A percentile compares a stretch with the other conserved stretches of the same genome.
Conservation (phyloP, 306 rosid genomes). For the Dalbergia cultrata region DNA sequence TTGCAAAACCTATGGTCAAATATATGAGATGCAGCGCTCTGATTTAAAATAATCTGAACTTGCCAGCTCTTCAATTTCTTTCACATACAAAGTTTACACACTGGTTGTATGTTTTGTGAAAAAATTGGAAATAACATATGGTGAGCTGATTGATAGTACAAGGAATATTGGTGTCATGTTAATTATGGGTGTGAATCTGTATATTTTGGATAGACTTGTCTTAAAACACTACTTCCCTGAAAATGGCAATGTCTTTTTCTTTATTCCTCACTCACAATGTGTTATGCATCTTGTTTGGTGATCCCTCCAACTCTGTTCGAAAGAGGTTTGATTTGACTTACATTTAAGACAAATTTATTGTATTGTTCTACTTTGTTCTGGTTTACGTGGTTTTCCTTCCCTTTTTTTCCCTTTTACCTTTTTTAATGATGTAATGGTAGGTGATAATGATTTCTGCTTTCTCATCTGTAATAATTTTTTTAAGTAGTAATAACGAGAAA, state of each 20-base stretch:
- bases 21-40: background rate
- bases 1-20: slow-evolving; percentile 31
- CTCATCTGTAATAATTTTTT: slow-evolving; percentile 3
- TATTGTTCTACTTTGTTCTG: slow-evolving; percentile 1
- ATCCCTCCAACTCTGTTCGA: slow-evolving; percentile 19
- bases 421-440: background rate
- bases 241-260: slow-evolving; percentile 24
- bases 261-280: slow-evolving; percentile 23
- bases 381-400: background rate
- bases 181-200: slow-evolving; percentile 9
- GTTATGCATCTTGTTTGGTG: slow-evolving; percentile 17
- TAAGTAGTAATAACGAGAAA: slow-evolving; percentile 12
- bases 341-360: slow-evolving; percentile 9
- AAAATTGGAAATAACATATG: slow-evolving; percentile 27
- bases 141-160: slow-evolving; percentile 25
- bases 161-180: background rate
- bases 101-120: slow-evolving; percentile 23
- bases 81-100: slow-evolving; percentile 10
- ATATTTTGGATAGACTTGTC: slow-evolving; percentile 15
- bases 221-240: slow-evolving; percentile 6
- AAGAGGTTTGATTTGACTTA: slow-evolving; percentile 23
- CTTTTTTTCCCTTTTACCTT: background rate
- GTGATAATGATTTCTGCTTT: slow-evolving; percentile 23
- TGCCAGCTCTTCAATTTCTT: slow-evolving; percentile 19
- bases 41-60: slow-evolving; percentile 28